Evolutionary conservation across 352 stramenopile genomes (phyloP).

Genomic region (Pythium phragmitis): DNA sequence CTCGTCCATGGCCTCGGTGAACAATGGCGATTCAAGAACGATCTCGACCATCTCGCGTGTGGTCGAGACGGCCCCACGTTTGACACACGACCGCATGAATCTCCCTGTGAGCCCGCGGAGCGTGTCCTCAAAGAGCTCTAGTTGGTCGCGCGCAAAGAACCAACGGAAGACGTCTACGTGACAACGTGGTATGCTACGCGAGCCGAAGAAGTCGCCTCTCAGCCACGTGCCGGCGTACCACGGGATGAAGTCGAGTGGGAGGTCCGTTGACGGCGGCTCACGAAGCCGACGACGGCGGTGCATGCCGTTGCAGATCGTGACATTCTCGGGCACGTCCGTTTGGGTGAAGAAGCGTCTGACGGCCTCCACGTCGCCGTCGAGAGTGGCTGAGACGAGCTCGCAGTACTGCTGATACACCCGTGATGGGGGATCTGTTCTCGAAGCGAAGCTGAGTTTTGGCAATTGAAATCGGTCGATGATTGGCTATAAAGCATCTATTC

Average conservation of each 20-base stretch:
- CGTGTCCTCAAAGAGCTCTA: background rate
- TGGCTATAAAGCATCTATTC: too few species aligned
- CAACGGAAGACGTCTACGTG: conserved; percentile 1
- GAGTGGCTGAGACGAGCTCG: background rate
- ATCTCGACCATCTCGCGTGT: conserved; percentile 15
- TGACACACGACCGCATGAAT: background rate
- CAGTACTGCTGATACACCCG: too few species aligned
- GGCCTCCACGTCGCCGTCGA: background rate
- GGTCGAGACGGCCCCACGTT: background rate
- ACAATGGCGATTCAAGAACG: conserved; percentile 1
- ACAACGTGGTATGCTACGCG: background rate
- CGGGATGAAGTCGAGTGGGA: background rate
- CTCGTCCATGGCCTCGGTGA: background rate
- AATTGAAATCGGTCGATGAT: too few species aligned
- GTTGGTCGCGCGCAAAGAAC: conserved; percentile 7
- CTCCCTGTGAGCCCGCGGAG: background rate
- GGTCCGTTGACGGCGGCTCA: background rate
- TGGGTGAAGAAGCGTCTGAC: background rate
- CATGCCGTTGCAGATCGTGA: background rate
- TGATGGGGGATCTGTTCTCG: background rate
- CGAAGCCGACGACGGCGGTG: background rate
- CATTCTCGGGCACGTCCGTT: background rate
- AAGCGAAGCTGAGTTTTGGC: too few species aligned
- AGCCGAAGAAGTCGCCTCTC: background rate
- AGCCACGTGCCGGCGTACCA: background rate